Conservation (phyloP, 352 stramenopile genomes). For the Phytophthora sansomeana region DNA sequence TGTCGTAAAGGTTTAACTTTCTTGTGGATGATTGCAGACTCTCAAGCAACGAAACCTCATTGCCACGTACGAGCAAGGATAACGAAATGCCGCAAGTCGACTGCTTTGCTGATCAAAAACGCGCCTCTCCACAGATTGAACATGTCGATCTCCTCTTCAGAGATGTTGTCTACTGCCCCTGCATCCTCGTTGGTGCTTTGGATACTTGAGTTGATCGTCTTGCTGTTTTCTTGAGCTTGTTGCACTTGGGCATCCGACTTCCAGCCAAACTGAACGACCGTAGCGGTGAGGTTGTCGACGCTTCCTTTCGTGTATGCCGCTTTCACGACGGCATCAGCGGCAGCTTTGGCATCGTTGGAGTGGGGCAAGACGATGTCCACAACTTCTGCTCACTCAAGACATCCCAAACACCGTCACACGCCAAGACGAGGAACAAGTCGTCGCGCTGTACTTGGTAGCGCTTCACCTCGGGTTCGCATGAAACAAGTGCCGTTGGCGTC, state of each 20-base stretch:
- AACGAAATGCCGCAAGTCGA: conserved; percentile 6
- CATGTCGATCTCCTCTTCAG: conserved; percentile 63
- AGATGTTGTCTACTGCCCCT: conserved; percentile 11
- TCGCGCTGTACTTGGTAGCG: conserved; percentile 41
- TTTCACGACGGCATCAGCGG: conserved; percentile 61
- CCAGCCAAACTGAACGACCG: conserved; percentile 61
- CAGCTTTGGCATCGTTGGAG: conserved; percentile 49
- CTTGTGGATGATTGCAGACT: conserved; percentile 16
- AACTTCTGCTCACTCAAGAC: conserved; percentile 68
- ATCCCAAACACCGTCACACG: conserved; percentile 74
- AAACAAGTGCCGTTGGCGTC: conserved; percentile 51
- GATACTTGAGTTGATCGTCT: conserved; percentile 2
- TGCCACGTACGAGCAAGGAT: conserved; percentile 32
- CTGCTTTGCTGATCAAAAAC: conserved; percentile 1
- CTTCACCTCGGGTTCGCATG: conserved; percentile 57
- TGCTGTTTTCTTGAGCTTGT: conserved; percentile 15
- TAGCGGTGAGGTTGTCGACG: conserved; percentile 65
- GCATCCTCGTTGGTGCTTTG: conserved; percentile 16
- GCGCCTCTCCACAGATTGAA: conserved; percentile 46
- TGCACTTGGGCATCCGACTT: conserved; percentile 30
- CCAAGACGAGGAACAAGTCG: conserved; percentile 67
- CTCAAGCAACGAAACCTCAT: conserved; percentile 48
- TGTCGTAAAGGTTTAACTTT: too few relatives aligned
- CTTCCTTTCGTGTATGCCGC: conserved; percentile 63
- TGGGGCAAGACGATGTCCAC: conserved; percentile 55